phyloP scores from a whole-genome alignment of 495 filamentous ascomycete species.

The Xylaria flabelliformis region DNA sequence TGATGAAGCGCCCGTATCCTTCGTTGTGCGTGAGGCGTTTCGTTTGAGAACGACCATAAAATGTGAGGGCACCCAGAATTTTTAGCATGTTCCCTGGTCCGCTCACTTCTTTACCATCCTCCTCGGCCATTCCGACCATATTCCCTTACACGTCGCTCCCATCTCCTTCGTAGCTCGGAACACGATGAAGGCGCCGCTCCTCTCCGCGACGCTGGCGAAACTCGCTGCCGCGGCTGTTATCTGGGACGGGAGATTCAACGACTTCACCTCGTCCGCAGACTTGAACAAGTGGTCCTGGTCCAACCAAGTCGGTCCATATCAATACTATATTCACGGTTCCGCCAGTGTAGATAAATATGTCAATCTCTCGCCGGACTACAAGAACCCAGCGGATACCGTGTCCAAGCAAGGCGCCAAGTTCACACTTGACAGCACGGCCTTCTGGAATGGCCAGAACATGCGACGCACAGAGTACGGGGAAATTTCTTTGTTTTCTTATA shows the following conservation, averaged over 20 bases:
- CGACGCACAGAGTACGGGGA: constrained; percentile 52
- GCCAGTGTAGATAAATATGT: constrained; percentile 60
- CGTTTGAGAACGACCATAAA: background rate
- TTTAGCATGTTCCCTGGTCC: background rate
- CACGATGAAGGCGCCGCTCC: constrained; percentile 38
- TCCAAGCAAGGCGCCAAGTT: constrained; percentile 71
- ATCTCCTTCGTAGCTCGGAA: background rate
- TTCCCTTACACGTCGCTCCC: background rate
- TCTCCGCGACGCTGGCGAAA: constrained; percentile 29
- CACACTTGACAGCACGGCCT: constrained; percentile 69
- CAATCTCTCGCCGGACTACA: constrained; percentile 59
- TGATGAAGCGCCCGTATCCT: background rate
- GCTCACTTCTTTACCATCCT: background rate
- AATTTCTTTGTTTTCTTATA: background rate
- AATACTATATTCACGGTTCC: constrained; percentile 75
- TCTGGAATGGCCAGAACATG: constrained; percentile 65
- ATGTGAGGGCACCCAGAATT: background rate
- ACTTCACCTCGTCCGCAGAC: constrained; percentile 54
- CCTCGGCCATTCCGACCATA: background rate
- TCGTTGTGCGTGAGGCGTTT: background rate
- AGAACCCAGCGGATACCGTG: constrained; percentile 69
- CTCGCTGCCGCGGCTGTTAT: constrained; percentile 50
- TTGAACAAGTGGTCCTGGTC: constrained; percentile 68
- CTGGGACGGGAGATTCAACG: constrained; percentile 69
- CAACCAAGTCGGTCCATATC: constrained; percentile 70